These are phyloP conservation scores for Suhomyces kilbournensis DNA, from an alignment of 805 yeast species.

Conservation along the genomic window DNA sequence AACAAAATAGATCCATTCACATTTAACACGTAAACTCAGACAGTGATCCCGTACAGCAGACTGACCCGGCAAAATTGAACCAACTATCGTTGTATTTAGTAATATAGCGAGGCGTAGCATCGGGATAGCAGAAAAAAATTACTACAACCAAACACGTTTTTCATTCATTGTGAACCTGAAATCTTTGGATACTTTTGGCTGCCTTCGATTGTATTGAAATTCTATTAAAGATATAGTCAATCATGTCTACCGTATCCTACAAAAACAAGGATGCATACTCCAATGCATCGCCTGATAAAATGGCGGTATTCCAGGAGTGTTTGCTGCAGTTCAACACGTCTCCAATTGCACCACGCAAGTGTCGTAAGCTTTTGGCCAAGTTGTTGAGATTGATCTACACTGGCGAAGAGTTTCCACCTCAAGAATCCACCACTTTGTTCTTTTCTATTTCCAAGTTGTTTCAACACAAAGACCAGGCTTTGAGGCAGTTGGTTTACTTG, in stretches of 20 bases:
- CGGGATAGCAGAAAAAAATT: neutral
- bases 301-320: conserved; percentile 97
- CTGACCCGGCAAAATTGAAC: neutral
- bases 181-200: neutral
- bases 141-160: no score
- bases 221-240: neutral
- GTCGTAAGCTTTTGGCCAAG: conserved; percentile 79
- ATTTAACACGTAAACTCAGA: conserved; percentile 14
- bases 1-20: conserved; percentile 6
- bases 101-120: neutral
- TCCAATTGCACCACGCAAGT: conserved; percentile 83
- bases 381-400: conserved; percentile 75
- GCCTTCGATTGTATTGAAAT: neutral
- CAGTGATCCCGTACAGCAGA: neutral
- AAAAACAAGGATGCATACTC: conserved; percentile 75
- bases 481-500: conserved; percentile 90
- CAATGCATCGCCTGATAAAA: conserved; percentile 75
- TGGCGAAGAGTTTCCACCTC: conserved; percentile 84
- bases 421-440: conserved; percentile 88
- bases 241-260: conserved; percentile 79
- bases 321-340: conserved; percentile 87
- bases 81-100: neutral
- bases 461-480: conserved; percentile 82
- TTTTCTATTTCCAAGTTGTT: conserved; percentile 92
- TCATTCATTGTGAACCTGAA: neutral